Percentiles rank a stretch among this genome's conserved stretches.
These are phyloP conservation scores for Septoria linicola DNA, from an alignment of 2,329 filamentous ascomycete genomes.

Conservation along the genomic window DNA sequence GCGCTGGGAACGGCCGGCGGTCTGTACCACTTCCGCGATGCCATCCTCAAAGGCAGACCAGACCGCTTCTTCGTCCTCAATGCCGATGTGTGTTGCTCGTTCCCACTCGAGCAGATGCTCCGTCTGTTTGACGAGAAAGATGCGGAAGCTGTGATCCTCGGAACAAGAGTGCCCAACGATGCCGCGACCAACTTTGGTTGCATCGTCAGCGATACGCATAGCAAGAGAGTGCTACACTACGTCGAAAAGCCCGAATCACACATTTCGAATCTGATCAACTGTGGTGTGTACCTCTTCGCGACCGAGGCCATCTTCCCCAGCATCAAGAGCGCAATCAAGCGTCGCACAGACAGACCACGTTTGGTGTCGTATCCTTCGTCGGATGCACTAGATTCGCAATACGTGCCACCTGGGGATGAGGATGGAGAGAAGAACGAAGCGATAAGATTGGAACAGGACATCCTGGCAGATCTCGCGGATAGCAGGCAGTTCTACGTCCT, in stretches of 20 bases:
- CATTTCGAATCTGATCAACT: constrained; percentile 98
- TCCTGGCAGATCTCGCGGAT: constrained; percentile 90
- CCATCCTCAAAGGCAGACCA: constrained; percentile 91
- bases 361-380: constrained; percentile 93
- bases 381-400: constrained; percentile 75
- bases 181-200: constrained; percentile 95
- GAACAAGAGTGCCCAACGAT: constrained; percentile 86
- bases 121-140: constrained; percentile 91
- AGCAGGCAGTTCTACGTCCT: constrained; percentile 98
- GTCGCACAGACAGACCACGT: constrained; percentile 84
- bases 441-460: constrained; percentile 94
- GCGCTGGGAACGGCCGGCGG: constrained; percentile 93
- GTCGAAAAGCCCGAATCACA: constrained; percentile 98
- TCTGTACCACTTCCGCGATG: constrained; percentile 98
- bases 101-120: constrained; percentile 94
- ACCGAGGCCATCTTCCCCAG: constrained; percentile 95
- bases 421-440: constrained; percentile 77
- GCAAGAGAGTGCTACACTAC: constrained; percentile 94
- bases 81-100: constrained; percentile 97
- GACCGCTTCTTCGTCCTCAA: constrained; percentile 97
- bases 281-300: constrained; percentile 95
- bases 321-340: constrained; percentile 92
- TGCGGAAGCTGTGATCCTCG: constrained; percentile 93
- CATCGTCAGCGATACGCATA: constrained; percentile 92
- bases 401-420: constrained; percentile 67